These are phyloP conservation scores for Sequoia sempervirens DNA, from an alignment of 75 land plant species.

Conservation along the genomic window DNA sequence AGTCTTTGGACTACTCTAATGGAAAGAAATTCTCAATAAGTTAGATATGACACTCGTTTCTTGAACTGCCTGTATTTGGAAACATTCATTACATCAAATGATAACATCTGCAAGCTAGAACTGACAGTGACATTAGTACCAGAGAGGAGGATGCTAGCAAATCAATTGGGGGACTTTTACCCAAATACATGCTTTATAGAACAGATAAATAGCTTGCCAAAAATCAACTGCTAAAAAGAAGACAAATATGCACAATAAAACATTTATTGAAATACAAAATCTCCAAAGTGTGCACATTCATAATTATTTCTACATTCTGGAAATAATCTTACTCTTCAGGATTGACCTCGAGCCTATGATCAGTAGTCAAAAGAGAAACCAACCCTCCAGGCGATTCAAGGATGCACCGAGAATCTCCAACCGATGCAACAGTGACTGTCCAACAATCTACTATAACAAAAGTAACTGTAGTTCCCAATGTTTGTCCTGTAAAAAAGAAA, in stretches of 20 bases:
- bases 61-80: neutral
- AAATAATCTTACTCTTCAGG: conserved; percentile 68
- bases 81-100: neutral
- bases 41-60: neutral
- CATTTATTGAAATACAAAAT: neutral
- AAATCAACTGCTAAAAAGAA: neutral
- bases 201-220: neutral
- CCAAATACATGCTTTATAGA: neutral
- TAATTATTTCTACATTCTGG: neutral
- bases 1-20: neutral
- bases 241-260: neutral
- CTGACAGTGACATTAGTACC: neutral
- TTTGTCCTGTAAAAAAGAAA: conserved; percentile 41
- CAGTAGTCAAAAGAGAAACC: conserved; percentile 62
- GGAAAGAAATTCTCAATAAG: neutral
- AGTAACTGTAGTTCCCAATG: conserved; percentile 87
- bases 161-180: neutral
- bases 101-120: neutral
- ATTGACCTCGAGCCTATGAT: conserved; percentile 79
- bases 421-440: conserved; percentile 80
- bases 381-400: conserved; percentile 80
- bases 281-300: neutral
- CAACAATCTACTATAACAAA: conserved; percentile 74
- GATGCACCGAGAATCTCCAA: conserved; percentile 81
- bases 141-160: neutral